These are phyloP conservation scores for Suillus sp. DNA, from an alignment of 768 basidiomycete species.

Conservation along the genomic window DNA sequence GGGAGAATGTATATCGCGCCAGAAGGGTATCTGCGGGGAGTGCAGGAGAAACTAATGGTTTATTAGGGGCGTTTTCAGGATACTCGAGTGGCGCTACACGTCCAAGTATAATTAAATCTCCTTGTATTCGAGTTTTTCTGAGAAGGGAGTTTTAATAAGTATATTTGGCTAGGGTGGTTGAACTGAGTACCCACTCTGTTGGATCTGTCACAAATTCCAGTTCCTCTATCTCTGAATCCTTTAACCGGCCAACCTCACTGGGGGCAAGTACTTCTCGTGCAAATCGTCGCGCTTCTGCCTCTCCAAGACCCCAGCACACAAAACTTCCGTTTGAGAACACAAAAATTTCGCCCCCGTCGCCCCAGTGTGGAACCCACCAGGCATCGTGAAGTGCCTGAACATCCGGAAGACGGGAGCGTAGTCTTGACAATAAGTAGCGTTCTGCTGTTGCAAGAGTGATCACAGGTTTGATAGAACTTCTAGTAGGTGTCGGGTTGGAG, in stretches of 20 bases:
- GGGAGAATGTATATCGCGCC: slow-evolving; percentile 89
- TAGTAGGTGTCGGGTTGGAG: slow-evolving; percentile 82
- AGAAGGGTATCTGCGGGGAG: slow-evolving; percentile 74
- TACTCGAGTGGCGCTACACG: slow-evolving; percentile 61
- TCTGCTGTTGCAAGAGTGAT: slow-evolving; percentile 86
- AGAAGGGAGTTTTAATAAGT: neutral
- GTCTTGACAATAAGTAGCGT: slow-evolving; percentile 68
- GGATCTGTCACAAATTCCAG: slow-evolving; percentile 93
- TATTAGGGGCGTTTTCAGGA: slow-evolving; percentile 43
- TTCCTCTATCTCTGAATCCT: slow-evolving; percentile 81
- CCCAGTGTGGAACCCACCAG: slow-evolving; percentile 80
- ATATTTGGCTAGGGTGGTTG: neutral
- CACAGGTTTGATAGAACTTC: slow-evolving; percentile 73
- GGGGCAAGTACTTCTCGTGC: slow-evolving; percentile 59
- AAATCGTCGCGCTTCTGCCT: slow-evolving; percentile 73
- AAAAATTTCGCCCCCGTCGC: slow-evolving; percentile 78
- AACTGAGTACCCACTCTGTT: slow-evolving; percentile 60
- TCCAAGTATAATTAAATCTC: slow-evolving; percentile 90
- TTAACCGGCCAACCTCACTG: slow-evolving; percentile 65
- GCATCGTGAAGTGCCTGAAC: slow-evolving; percentile 71
- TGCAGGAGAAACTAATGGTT: slow-evolving; percentile 51
- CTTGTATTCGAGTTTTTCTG: slow-evolving; percentile 86
- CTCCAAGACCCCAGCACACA: slow-evolving; percentile 87
- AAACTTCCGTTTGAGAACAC: slow-evolving; percentile 87
- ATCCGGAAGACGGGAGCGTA: slow-evolving; percentile 59